A percentile compares a stretch with the other conserved stretches of the same genome.
These are phyloP conservation scores for Trypanosoma vivax DNA, from an alignment of 208 protist genomes.

Conservation along the genomic window DNA sequence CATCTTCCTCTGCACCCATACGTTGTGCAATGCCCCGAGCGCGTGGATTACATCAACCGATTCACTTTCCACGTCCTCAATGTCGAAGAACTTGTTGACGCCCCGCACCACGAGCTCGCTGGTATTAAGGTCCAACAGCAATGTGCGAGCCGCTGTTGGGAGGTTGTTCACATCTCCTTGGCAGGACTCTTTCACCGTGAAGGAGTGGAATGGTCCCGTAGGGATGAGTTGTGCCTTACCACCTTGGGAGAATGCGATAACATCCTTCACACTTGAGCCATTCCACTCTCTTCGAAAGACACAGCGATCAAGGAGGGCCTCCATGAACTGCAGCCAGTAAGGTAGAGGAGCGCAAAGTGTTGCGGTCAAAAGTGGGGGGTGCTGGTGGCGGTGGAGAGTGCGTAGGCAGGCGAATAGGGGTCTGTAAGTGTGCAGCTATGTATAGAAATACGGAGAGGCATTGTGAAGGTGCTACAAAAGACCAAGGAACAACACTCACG, in stretches of 20 bases:
- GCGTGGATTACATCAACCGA: conserved; percentile 20
- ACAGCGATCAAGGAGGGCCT: conserved; percentile 11
- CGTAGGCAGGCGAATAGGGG: too few relatives aligned
- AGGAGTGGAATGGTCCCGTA: conserved; percentile 32
- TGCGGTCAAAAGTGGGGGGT: too few relatives aligned
- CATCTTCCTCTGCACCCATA: conserved; percentile 78
- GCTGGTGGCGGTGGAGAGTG: too few relatives aligned
- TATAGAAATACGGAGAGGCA: too few relatives aligned
- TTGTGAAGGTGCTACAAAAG: too few relatives aligned
- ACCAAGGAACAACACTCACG: too few relatives aligned
- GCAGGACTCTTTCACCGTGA: conserved; percentile 55
- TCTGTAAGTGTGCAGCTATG: too few relatives aligned
- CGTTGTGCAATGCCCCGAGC: conserved; percentile 34
- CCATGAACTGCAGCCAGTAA: conserved; percentile 13
- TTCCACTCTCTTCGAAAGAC: conserved; percentile 17
- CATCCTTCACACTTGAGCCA: conserved; percentile 9
- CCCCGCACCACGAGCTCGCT: conserved; percentile 68
- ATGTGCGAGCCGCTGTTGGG: conserved; percentile 65
- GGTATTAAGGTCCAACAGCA: conserved; percentile 43
- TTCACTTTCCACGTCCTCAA: conserved; percentile 35
- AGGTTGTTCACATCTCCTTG: conserved; percentile 65
- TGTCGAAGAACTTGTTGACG: conserved; percentile 86
- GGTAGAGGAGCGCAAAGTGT: too few relatives aligned
- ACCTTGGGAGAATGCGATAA: conserved; percentile 3
- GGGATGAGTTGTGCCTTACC: conserved; percentile 32